Conservation (phyloP, 345 rosid species). For the Moringa oleifera region DNA sequence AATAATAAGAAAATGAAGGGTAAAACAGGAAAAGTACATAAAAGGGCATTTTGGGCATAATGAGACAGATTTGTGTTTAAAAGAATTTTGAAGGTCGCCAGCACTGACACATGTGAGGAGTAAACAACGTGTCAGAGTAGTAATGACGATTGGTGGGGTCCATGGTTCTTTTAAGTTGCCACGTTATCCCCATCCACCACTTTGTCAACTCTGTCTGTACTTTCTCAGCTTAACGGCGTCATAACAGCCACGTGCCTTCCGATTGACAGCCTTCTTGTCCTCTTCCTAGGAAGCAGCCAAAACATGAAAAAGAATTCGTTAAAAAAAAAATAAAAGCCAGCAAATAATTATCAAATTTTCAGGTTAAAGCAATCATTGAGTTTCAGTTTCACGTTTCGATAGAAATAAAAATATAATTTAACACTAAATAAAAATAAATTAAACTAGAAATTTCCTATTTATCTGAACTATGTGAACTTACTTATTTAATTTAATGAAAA, state of each 20-base stretch:
- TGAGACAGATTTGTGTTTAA: too few relatives aligned
- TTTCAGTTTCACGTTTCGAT: too few relatives aligned
- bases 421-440: too few relatives aligned
- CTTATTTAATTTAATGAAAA: too few relatives aligned
- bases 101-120: constrained; percentile 17
- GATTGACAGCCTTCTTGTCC: constrained; percentile 2
- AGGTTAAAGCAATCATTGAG: too few relatives aligned
- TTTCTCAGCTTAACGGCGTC: constrained; percentile 11
- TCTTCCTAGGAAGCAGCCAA: constrained; percentile 18
- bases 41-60: not conserved
- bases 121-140: constrained; percentile 17
- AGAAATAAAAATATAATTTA: too few relatives aligned
- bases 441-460: too few relatives aligned
- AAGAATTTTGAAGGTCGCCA: constrained; percentile 2
- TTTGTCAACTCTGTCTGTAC: not conserved
- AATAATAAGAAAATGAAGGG: too few relatives aligned
- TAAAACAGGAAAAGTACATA: not conserved
- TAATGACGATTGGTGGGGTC: not conserved
- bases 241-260: constrained; percentile 2
- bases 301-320: not conserved
- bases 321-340: not conserved
- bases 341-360: too few relatives aligned
- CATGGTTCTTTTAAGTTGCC: not conserved
- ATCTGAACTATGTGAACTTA: too few relatives aligned
- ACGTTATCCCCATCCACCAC: not conserved